Base-by-base conservation (phyloP, 2,329 filamentous ascomycete species). In the Lasiodiplodia theobromae region DNA sequence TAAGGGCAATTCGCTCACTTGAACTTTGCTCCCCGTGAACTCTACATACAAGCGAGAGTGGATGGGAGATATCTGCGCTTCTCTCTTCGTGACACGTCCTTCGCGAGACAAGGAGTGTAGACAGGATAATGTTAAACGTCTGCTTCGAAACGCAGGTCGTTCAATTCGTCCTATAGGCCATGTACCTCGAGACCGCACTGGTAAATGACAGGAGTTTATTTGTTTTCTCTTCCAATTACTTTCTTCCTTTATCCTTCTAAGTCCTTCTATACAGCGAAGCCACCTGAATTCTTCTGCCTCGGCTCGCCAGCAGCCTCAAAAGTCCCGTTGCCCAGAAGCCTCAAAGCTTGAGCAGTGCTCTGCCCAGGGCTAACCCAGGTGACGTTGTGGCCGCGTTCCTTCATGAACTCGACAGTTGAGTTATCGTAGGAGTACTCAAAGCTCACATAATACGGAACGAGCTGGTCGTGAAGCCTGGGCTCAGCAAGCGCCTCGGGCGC, bases 241-340 rank as follows among this genome's bases (percentile, higher is more conserved):
- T 28, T 10, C 23, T 28, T 12, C 12, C 23, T 53, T 14, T 23
- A 18, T 10, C 23, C 23, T n/a, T 25, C 63, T n/a, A 47, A n/a
- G 5, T 47, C 8, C n/a, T 37, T 67, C 72, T 79, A 87, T 34
- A 87, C 80, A 3, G 79, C 88, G 73, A 88, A 85, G 0, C 91
- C 92, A 1, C 85, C 92, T 68, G 90, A 92, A 74, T 91, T 89
- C 73, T 81, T 77, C 84, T 94, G 92, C 70, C 93, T 87, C 28
- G 91, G 91, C 78, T 96, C 93, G 1, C 89, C 87, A 1, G 88
- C 92, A 3, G 92, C 92, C 81, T 95, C 91, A 77, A 96, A 96
- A 0, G 84, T 86, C 0, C 91, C 92, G 73, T 91, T 89, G 0
- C 74, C 75, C 58, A 88, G 73, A 67, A 87, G 79, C 53, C 86